Evolutionary conservation across 1,284 basidiomycete species (phyloP).

Genomic region (Boletus albobrunnescens): DNA sequence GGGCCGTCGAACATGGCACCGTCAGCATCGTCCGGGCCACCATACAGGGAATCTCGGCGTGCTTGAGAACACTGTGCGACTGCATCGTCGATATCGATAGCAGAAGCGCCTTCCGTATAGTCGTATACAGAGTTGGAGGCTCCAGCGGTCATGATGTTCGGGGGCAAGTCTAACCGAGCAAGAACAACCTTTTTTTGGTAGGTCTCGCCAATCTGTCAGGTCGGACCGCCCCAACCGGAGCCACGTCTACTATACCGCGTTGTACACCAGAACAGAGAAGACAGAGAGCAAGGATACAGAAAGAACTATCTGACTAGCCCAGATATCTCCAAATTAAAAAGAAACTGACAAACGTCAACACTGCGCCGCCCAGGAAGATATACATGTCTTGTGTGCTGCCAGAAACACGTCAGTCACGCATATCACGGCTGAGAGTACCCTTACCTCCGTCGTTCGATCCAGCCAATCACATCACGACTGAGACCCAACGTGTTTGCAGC

Average conservation of each 20-base stretch:
- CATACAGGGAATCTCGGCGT: conserved; percentile 65
- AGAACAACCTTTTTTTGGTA: conserved; percentile 19
- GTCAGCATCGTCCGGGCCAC: conserved; percentile 43
- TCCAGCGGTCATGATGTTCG: conserved; percentile 11
- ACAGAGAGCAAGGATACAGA: conserved; percentile 3
- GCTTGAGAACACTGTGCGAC: conserved; percentile 45
- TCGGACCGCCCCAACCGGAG: no score
- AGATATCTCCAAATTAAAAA: conserved; percentile 87
- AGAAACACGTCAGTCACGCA: conserved; percentile 14
- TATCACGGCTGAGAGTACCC: neutral
- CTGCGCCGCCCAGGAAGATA: conserved; percentile 79
- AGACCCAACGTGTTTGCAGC: conserved; percentile 91
- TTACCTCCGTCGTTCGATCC: conserved; percentile 89
- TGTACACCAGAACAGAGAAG: neutral
- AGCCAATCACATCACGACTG: conserved; percentile 88
- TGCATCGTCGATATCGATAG: conserved; percentile 62
- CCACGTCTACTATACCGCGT: no score
- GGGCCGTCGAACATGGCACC: conserved; percentile 76
- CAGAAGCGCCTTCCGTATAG: conserved; percentile 81
- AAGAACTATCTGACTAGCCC: conserved; percentile 47
- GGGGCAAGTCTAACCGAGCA: neutral
- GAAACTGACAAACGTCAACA: conserved; percentile 89
- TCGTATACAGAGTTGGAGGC: conserved; percentile 40
- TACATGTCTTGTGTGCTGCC: conserved; percentile 89
- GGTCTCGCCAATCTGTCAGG: neutral